Evolutionary conservation across 768 basidiomycete genomes (phyloP).

Genomic region (Rhodotorula sphaerocarpa): DNA sequence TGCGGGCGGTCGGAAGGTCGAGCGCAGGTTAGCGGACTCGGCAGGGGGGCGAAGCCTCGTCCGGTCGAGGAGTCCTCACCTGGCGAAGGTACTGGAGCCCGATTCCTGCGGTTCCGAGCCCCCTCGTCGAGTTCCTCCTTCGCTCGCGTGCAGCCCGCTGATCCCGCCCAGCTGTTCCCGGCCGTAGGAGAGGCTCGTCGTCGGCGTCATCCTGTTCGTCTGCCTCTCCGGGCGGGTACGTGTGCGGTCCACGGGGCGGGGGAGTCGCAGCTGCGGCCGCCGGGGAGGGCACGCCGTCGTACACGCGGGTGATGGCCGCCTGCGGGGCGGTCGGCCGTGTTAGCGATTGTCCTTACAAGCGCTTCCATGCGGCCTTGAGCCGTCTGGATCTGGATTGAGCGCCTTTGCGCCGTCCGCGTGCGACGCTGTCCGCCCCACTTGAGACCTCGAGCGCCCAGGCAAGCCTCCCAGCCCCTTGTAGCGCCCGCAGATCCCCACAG

Average conservation of each 20-base stretch:
- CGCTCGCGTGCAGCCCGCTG: too few species aligned
- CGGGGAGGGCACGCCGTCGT: constrained; percentile 3
- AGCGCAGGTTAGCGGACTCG: too few species aligned
- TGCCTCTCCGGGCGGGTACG: neutral
- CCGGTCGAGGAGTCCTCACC: neutral
- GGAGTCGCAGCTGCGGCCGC: neutral
- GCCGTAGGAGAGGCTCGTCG: neutral
- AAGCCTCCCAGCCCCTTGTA: neutral
- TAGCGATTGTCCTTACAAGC: too few species aligned
- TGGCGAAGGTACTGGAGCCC: constrained; percentile 21
- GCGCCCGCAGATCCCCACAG: neutral
- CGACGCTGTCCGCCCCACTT: too few species aligned
- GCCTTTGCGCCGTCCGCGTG: too few species aligned
- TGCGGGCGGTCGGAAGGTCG: neutral
- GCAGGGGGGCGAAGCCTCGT: too few species aligned
- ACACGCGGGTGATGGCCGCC: constrained; percentile 28
- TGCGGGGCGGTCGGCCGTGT: neutral
- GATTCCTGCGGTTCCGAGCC: constrained; percentile 4
- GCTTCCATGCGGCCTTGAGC: too few species aligned
- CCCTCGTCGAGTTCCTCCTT: neutral
- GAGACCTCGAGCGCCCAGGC: too few species aligned
- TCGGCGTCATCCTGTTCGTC: neutral
- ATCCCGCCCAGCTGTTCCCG: neutral
- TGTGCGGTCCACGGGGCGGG: neutral
- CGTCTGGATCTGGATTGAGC: too few species aligned